A percentile compares a stretch with the other conserved stretches of the same genome.
phyloP scores from a whole-genome alignment of 805 yeast species.

The Zygotorulaspora sp. region DNA sequence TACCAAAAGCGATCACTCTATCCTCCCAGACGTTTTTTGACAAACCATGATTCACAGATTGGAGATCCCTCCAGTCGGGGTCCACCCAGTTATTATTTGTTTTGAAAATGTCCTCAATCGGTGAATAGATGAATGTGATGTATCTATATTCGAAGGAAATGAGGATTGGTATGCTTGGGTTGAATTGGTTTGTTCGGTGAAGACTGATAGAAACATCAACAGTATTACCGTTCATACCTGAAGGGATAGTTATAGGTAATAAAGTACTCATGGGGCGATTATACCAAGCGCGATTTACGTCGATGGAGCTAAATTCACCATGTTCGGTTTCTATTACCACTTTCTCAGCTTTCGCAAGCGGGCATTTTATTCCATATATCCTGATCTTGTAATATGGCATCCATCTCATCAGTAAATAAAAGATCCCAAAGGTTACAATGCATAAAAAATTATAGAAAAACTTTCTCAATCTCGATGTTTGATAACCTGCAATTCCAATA shows the following conservation, averaged over 20 bases:
- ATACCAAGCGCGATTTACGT: constrained; percentile 56
- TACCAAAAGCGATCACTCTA: constrained; percentile 69
- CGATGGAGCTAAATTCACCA: constrained; percentile 70
- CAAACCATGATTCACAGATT: constrained; percentile 57
- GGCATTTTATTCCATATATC: constrained; percentile 58
- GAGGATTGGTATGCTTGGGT: constrained; percentile 55
- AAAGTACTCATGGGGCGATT: constrained; percentile 69
- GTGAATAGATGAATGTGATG: constrained; percentile 75
- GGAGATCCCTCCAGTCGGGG: constrained; percentile 62
- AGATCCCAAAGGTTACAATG: constrained; percentile 60
- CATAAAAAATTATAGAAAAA: constrained; percentile 52
- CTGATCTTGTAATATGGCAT: constrained; percentile 68
- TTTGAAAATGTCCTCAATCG: constrained; percentile 78
- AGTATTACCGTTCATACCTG: constrained; percentile 28
- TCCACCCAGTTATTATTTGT: constrained; percentile 88
- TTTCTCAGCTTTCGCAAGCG: constrained; percentile 85
- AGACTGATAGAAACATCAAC: constrained; percentile 14
- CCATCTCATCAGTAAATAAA: constrained; percentile 78
- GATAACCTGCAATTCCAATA: constrained; percentile 89
- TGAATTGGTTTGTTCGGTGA: constrained; percentile 28
- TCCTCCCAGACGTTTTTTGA: constrained; percentile 64
- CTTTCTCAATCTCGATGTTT: constrained; percentile 45
- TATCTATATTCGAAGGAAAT: constrained; percentile 78
- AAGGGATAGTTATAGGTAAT: constrained; percentile 36
- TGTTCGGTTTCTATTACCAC: constrained; percentile 89